A percentile compares a stretch with the other conserved stretches of the same genome.
phyloP scores from a whole-genome alignment of 805 yeast species.

The Blastobotrys peoriensis region DNA sequence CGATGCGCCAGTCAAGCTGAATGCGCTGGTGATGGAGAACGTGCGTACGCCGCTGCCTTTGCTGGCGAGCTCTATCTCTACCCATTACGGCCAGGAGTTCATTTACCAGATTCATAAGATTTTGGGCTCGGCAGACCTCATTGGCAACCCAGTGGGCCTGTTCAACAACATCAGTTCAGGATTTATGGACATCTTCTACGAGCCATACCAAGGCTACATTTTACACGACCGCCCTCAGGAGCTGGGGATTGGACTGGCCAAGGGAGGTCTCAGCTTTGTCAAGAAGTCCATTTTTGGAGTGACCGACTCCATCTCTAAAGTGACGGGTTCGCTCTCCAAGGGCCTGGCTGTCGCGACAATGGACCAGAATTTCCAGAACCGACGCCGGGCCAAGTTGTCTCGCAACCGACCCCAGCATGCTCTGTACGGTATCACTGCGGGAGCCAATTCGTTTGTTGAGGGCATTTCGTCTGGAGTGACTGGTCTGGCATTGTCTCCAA shows the following conservation, averaged over 20 bases:
- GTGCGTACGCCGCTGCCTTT: conserved; percentile 79
- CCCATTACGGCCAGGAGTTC: conserved; percentile 90
- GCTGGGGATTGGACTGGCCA: conserved; percentile 89
- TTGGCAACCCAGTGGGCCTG: conserved; percentile 96
- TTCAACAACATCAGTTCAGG: conserved; percentile 93
- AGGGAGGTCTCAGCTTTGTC: conserved; percentile 90
- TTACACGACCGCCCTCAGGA: conserved; percentile 96
- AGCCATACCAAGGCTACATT: conserved; percentile 93
- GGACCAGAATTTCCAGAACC: conserved; percentile 77
- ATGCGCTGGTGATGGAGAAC: conserved; percentile 83
- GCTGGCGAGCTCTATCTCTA: conserved; percentile 59
- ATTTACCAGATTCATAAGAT: conserved; percentile 88
- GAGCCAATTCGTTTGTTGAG: conserved; percentile 84
- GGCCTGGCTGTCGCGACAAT: conserved; percentile 88
- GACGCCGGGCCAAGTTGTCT: conserved; percentile 55
- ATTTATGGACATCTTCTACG: conserved; percentile 91
- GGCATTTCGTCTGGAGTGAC: conserved; percentile 82
- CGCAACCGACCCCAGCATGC: conserved; percentile 82
- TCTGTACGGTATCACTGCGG: conserved; percentile 72
- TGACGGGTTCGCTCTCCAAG: conserved; percentile 91
- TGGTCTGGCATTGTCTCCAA: conserved; percentile 87
- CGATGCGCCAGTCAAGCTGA: conserved; percentile 89
- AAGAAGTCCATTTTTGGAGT: conserved; percentile 93
- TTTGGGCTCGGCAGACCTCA: conserved; percentile 90
- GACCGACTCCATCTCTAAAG: conserved; percentile 86